Conservation (phyloP, 1,284 basidiomycete genomes). For the Naganishia cerealis region DNA sequence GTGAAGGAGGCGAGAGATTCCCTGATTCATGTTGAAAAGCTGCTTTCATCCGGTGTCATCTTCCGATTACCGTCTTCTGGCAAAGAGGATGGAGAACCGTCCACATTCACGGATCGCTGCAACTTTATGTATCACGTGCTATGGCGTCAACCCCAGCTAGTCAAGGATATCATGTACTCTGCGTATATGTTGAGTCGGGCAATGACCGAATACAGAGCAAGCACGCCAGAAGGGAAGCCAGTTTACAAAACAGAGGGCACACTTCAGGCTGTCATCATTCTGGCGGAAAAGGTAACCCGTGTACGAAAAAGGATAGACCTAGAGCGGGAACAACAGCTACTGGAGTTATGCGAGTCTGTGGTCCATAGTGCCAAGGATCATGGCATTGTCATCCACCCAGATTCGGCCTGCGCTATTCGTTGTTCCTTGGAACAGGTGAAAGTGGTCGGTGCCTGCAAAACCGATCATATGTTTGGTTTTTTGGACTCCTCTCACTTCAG, state of each 20-base stretch:
- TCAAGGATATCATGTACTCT: slow-evolving; percentile 14
- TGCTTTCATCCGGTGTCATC: slow-evolving; percentile 16
- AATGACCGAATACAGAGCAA: slow-evolving; percentile 3
- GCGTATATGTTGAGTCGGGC: slow-evolving; percentile 2
- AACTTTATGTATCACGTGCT: slow-evolving; percentile 25
- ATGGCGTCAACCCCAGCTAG: not conserved
- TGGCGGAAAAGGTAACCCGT: slow-evolving; percentile 12
- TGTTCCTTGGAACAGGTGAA: slow-evolving; percentile 21
- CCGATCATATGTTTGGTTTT: slow-evolving; percentile 20
- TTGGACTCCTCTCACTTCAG: slow-evolving; percentile 17
- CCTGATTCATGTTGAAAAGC: slow-evolving; percentile 2
- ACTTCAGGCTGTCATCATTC: slow-evolving; percentile 1
- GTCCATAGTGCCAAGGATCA: not conserved
- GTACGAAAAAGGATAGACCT: slow-evolving; percentile 16
- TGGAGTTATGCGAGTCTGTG: slow-evolving; percentile 1
- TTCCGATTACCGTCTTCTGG: not conserved
- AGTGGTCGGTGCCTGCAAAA: slow-evolving; percentile 9
- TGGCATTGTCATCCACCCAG: not conserved
- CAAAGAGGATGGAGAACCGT: not conserved
- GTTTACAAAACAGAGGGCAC: slow-evolving; percentile 16
- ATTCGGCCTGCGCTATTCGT: slow-evolving; percentile 17
- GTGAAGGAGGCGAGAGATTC: slow-evolving; percentile 19
- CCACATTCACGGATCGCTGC: not conserved
- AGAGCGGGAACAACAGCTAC: slow-evolving; percentile 18
- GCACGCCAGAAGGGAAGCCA: slow-evolving; percentile 20